Evolutionary conservation across 2,329 filamentous ascomycete genomes (phyloP).

Genomic region (Colletotrichum tabaci): DNA sequence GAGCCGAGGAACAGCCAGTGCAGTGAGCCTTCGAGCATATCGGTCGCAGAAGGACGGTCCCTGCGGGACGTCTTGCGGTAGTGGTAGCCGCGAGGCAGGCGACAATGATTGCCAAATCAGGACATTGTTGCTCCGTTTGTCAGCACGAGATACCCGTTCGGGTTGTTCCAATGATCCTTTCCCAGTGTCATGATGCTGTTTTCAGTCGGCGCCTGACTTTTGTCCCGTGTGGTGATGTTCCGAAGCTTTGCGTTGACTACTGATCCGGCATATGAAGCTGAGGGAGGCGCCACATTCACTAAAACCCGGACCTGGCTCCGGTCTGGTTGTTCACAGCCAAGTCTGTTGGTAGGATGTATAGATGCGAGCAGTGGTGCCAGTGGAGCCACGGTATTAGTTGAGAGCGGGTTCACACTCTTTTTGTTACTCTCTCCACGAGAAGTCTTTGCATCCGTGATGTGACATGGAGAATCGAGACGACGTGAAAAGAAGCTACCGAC

Average conservation of each 20-base stretch:
- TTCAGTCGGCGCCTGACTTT: slow-evolving; percentile 5
- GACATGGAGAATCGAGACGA: background rate
- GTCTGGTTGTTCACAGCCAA: background rate
- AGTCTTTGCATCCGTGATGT: background rate
- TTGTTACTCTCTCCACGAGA: background rate
- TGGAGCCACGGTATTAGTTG: background rate
- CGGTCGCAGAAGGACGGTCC: slow-evolving; percentile 30
- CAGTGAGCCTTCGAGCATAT: background rate
- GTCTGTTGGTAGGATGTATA: background rate
- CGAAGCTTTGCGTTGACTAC: background rate
- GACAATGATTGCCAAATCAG: slow-evolving; percentile 1
- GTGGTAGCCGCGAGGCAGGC: background rate
- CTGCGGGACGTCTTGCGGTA: slow-evolving; percentile 16
- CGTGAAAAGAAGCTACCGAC: background rate
- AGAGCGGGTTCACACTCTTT: too few species aligned
- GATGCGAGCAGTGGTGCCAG: background rate
- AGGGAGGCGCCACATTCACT: slow-evolving; percentile 2
- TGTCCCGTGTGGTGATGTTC: background rate
- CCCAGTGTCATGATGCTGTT: slow-evolving; percentile 3
- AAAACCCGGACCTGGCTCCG: slow-evolving; percentile 19
- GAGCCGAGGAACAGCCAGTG: slow-evolving; percentile 3
- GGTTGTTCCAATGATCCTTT: background rate
- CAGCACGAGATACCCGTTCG: slow-evolving; percentile 3
- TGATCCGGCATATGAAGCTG: background rate
- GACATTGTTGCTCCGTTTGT: slow-evolving; percentile 3